Evolutionary conservation across 306 rosid genomes (phyloP), one percentile per base, ranked within the genome.

Genomic region (Crataegus laevigata): DNA sequence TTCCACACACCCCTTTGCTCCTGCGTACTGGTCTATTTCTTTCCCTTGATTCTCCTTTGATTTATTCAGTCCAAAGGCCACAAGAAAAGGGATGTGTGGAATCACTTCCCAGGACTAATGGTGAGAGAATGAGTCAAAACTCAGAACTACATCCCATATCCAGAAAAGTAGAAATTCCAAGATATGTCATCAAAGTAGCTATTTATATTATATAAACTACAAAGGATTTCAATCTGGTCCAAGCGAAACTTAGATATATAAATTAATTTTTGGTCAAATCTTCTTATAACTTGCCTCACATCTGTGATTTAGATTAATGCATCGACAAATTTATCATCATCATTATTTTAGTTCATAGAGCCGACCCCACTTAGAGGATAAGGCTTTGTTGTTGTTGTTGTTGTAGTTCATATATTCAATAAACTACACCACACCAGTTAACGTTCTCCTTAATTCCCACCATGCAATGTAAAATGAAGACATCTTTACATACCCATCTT

Each of bases 401-500:
- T 36, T 22, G 38, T 9, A 36, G 51, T n/a, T 34, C 18, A 38
- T 66, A 7, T 36, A 21, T 22, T 66, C 45, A 63, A 15, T 34
- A 63, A 29, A 30, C 68, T 32, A 63, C 42, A 40, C 42, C 11
- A 38, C 11, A 38, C 24, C 55, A 67, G 51, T 24, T 5, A 67
- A 24, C 0, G 3, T 67, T 36, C 3, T 38, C 42, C 42, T 66
- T 12, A 25, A 67, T 22, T 24, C 71, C 12, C n/a, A 55, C 8
- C 66, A 78, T 17, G 8, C 38, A 57, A 26, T 6, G 17, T 18
- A 25, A 47, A 52, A 63, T 38, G 19, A 74, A 65, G 29, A 29
- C 60, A 64, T n/a, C 21, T 34, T 24, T 22, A 75, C 83, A 38
- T 69, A 82, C 86, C 86, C 83, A 78, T 82, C 78, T 66, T 22